Base-by-base conservation (phyloP, 1,284 basidiomycete species). In the Ustilago vetiveriae region DNA sequence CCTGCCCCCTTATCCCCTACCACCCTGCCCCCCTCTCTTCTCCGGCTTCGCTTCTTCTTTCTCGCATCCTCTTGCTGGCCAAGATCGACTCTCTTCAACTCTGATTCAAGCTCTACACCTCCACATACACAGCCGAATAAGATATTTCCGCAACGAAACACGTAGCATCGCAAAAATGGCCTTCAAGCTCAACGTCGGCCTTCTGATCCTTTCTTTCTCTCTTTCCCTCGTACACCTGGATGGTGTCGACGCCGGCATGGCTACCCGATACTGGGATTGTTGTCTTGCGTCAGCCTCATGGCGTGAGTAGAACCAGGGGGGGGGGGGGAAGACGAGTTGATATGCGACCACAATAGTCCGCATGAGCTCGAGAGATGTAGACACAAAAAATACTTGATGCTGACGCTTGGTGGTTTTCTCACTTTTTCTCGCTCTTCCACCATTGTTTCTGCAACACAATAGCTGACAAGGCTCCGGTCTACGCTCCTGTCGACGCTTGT, bases 221-320 rank as follows among this genome's bases (percentile, higher is more conserved):
- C 48, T 64, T 9, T 44, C 62, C 26, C 49, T 64, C 21, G 39
- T 57, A n/a, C 22, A 49, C 39, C 48, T 63, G 9, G 65, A 58
- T 47, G 54, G 54, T 38, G 66, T 36, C 32, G 30, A 33, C 22
- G 56, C 56, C n/a, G 55, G 59, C 6, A 59, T 43, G 54, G 56
- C 56, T 5, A 65, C 67, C 16, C 35, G 56, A 37, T 70, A 60
- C 53, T 65, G 45, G 44, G 67, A 70, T 40, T 70, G 67, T 49
- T 70, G 67, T 35, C 36, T 35, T 11, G 36, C 51, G 1, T 29
- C 26, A 1, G 45, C 40, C 1, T 7, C 26, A 1, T 62, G 45
- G 51, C 3, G 35, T 37, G 16, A 24, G 33, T 41, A 24, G n/a
- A n/a, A n/a, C n/a, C n/a, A n/a, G n/a, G n/a, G n/a, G n/a, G n/a